These are phyloP conservation scores for Penicillium maclennaniae DNA, from an alignment of 495 filamentous ascomycete species.

Conservation along the genomic window DNA sequence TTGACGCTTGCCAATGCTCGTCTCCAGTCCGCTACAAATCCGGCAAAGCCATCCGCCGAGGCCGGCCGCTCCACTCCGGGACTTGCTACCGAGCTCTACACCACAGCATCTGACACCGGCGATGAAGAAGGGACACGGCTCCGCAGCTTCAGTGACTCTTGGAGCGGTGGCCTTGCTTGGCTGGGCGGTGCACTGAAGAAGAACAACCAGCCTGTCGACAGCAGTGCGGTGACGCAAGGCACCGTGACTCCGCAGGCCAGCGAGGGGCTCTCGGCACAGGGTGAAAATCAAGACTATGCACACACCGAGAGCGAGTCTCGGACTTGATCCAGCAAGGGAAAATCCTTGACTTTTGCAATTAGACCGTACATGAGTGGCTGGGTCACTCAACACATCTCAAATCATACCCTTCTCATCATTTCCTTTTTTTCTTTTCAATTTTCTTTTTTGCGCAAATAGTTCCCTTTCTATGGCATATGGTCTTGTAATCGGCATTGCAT, in stretches of 20 bases:
- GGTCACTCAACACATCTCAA: slow-evolving; percentile 22
- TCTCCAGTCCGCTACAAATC: slow-evolving; percentile 29
- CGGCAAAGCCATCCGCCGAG: slow-evolving; percentile 20
- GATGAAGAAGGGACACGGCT: slow-evolving; percentile 27
- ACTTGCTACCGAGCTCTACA: slow-evolving; percentile 17
- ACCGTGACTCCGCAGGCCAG: slow-evolving; percentile 10
- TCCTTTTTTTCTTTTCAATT: neutral
- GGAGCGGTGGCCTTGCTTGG: slow-evolving; percentile 41
- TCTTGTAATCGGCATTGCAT: slow-evolving; percentile 28
- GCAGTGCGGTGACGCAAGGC: slow-evolving; percentile 13
- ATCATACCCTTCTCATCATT: slow-evolving; percentile 3
- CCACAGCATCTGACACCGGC: slow-evolving; percentile 2
- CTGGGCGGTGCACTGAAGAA: slow-evolving; percentile 33
- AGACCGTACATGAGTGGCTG: slow-evolving; percentile 21
- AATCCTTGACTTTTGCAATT: neutral
- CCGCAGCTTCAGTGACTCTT: slow-evolving; percentile 45
- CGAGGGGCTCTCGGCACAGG: slow-evolving; percentile 1
- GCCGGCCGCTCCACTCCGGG: slow-evolving; percentile 26
- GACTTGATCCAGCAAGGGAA: slow-evolving; percentile 4
- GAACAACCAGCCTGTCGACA: slow-evolving; percentile 7
- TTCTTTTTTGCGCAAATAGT: slow-evolving; percentile 7
- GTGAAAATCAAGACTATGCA: neutral
- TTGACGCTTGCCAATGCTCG: slow-evolving; percentile 26
- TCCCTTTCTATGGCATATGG: slow-evolving; percentile 17
- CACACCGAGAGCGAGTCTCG: slow-evolving; percentile 8